A percentile compares a stretch with the other conserved stretches of the same genome.
Evolutionary conservation across 768 basidiomycete genomes (phyloP).

Genomic region (Vararia minispora): DNA sequence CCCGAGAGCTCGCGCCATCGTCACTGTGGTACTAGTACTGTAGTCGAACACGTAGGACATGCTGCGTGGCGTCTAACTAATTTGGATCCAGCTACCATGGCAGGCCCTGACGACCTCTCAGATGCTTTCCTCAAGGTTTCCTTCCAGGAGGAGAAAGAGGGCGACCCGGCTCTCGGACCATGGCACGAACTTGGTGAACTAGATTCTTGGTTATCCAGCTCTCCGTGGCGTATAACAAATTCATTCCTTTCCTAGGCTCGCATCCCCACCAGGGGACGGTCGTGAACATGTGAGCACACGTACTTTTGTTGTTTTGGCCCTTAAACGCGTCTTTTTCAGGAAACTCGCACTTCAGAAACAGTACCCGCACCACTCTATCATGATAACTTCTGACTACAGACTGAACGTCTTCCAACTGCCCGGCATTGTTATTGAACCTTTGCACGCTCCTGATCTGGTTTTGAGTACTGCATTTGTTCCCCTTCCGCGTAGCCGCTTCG

Average conservation of each 20-base stretch:
- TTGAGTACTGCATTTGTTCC: constrained; percentile 39
- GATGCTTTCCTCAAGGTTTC: constrained; percentile 38
- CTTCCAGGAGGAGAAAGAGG: constrained; percentile 22
- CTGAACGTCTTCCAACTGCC: constrained; percentile 44
- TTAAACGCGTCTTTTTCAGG: constrained; percentile 12
- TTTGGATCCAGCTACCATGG: not conserved
- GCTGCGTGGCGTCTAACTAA: not conserved
- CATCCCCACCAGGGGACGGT: too few relatives aligned
- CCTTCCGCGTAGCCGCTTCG: constrained; percentile 26
- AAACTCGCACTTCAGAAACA: constrained; percentile 41
- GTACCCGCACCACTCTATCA: constrained; percentile 52
- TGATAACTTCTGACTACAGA: constrained; percentile 36
- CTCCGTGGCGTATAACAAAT: too few relatives aligned
- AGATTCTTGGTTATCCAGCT: too few relatives aligned
- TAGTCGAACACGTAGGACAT: too few relatives aligned
- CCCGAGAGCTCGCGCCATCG: too few relatives aligned
- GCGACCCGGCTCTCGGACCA: constrained; percentile 32
- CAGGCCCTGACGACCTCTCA: constrained; percentile 15
- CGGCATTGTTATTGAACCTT: constrained; percentile 29
- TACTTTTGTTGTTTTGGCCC: not conserved
- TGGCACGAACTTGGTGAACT: constrained; percentile 47
- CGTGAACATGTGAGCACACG: not conserved
- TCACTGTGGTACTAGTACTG: too few relatives aligned
- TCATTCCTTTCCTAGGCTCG: too few relatives aligned
- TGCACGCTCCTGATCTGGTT: constrained; percentile 39